Conservation (phyloP, 1,139 yeast species). For the Pichia sp. region DNA sequence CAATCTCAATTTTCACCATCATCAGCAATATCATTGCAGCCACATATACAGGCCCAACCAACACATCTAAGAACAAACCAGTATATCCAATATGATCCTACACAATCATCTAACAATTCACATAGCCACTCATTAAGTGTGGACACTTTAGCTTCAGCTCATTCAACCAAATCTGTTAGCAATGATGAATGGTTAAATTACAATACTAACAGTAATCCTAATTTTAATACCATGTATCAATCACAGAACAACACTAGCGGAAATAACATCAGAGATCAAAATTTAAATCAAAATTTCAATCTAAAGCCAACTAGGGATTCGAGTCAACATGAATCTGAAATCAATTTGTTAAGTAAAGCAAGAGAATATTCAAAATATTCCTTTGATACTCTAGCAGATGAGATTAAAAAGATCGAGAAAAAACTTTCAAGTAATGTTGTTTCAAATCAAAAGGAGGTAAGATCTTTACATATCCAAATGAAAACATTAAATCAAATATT, state of each 20-base stretch:
- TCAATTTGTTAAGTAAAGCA: conserved; percentile 1
- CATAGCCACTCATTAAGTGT: conserved; percentile 8
- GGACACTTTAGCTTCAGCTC: conserved; percentile 6
- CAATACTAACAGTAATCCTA: background rate
- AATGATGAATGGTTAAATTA: conserved; percentile 3
- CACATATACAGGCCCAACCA: background rate
- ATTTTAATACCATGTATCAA: background rate
- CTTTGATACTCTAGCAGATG: background rate
- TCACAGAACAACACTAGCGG: background rate
- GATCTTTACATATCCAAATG: conserved; percentile 18
- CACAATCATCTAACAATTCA: conserved; percentile 1
- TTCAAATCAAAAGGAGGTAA: conserved; percentile 17
- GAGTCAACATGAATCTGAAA: conserved; percentile 28
- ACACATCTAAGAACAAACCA: background rate
- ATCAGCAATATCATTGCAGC: background rate
- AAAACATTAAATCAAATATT: conserved; percentile 55
- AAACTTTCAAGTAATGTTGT: conserved; percentile 1
- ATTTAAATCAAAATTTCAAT: conserved; percentile 50
- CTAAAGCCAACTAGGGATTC: no score
- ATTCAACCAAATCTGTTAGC: conserved; percentile 3
- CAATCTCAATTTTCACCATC: background rate
- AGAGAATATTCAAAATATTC: background rate
- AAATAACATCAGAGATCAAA: conserved; percentile 27
- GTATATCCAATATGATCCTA: conserved; percentile 4
- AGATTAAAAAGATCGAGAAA: background rate